A percentile compares a stretch with the other conserved stretches of the same genome.
These are phyloP conservation scores for Fragaria vesca DNA, from an alignment of 306 rosid genomes.

Conservation along the genomic window DNA sequence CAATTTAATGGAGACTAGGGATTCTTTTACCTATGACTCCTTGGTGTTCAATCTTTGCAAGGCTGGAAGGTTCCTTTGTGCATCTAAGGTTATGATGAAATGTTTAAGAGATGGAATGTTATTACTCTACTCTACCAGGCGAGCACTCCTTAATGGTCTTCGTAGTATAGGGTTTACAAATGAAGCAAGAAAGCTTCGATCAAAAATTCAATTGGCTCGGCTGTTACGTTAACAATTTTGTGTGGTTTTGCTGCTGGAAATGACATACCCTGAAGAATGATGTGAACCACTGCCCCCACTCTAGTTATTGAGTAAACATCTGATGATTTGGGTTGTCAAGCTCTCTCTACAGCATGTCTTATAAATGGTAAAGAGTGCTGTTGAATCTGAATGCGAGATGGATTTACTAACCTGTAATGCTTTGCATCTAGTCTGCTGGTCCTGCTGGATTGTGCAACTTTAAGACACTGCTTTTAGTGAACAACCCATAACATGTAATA, in stretches of 20 bases:
- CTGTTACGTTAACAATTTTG: slow-evolving; percentile 29
- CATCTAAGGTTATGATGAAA: slow-evolving; percentile 58
- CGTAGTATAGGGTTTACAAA: slow-evolving; percentile 40
- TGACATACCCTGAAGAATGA: neutral
- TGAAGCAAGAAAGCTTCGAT: slow-evolving; percentile 60
- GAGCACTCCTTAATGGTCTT: slow-evolving; percentile 69
- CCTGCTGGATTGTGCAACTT: neutral
- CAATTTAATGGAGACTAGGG: slow-evolving; percentile 67
- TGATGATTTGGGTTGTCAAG: slow-evolving; percentile 8
- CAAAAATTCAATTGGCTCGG: slow-evolving; percentile 41
- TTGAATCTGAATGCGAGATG: slow-evolving; percentile 15
- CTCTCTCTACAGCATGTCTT: slow-evolving; percentile 1
- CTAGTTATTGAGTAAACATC: slow-evolving; percentile 3
- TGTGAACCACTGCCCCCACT: neutral
- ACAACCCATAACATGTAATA: neutral
- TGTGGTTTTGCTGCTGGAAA: neutral
- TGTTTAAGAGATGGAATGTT: slow-evolving; percentile 54
- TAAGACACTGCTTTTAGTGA: slow-evolving; percentile 5
- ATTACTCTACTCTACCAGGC: slow-evolving; percentile 48
- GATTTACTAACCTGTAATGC: neutral
- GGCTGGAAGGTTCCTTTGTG: slow-evolving; percentile 51
- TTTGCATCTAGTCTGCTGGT: slow-evolving; percentile 7
- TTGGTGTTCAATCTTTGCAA: slow-evolving; percentile 79
- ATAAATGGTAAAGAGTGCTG: slow-evolving; percentile 2
- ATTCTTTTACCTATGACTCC: slow-evolving; percentile 58